phyloP scores from a whole-genome alignment of 306 rosid species.

The Cucumis sativus region DNA sequence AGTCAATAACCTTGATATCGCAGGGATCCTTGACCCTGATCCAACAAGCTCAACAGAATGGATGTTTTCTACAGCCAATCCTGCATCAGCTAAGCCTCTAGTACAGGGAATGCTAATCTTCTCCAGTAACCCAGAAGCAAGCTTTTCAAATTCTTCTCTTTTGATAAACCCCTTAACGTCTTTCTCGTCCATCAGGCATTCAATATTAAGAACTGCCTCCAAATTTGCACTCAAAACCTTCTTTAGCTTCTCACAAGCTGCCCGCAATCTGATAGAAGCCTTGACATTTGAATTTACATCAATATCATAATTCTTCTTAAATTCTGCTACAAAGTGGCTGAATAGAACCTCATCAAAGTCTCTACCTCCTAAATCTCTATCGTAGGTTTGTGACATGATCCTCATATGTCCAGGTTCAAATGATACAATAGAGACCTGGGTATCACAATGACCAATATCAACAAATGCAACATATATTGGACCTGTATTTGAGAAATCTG shows the following conservation, averaged over 20 bases:
- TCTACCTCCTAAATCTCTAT: conserved; percentile 61
- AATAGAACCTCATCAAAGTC: conserved; percentile 76
- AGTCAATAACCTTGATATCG: conserved; percentile 45
- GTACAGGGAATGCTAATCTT: conserved; percentile 60
- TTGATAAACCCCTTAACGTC: conserved; percentile 85
- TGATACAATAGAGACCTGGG: conserved; percentile 59
- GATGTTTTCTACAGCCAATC: conserved; percentile 43
- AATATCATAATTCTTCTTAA: conserved; percentile 48
- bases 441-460: conserved; percentile 84
- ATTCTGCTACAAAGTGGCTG: conserved; percentile 47
- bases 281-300: conserved; percentile 60
- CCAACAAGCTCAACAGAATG: conserved; percentile 90
- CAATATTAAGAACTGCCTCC: conserved; percentile 89
- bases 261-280: conserved; percentile 63
- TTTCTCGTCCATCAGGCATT: conserved; percentile 97
- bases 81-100: conserved; percentile 55
- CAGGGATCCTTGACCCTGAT: conserved; percentile 93
- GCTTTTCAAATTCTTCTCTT: conserved; percentile 88
- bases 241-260: conserved; percentile 91
- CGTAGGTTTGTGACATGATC: conserved; percentile 61
- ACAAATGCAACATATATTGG: conserved; percentile 49
- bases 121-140: conserved; percentile 52
- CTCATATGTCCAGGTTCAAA: conserved; percentile 62
- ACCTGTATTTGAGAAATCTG: conserved; percentile 30
- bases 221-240: conserved; percentile 90